phyloP scores from a whole-genome alignment of 805 yeast genomes.

The Spathaspora sp. region DNA sequence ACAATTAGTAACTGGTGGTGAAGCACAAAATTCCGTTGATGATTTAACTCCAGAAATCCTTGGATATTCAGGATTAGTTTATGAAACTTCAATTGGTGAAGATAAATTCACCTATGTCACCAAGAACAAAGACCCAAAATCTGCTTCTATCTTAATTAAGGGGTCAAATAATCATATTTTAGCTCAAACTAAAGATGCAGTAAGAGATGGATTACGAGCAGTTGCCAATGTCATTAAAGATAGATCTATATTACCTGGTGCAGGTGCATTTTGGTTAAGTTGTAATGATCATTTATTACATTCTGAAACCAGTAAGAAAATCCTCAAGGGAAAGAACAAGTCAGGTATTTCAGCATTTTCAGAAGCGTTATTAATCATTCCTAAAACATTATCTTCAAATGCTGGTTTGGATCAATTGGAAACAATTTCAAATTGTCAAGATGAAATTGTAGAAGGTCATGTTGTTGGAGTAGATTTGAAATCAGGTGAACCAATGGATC shows the following conservation, averaged over 20 bases:
- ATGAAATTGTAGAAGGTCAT: slow-evolving; percentile 76
- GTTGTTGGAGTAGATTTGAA: slow-evolving; percentile 87
- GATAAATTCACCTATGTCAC: slow-evolving; percentile 96
- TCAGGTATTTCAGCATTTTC: slow-evolving; percentile 92
- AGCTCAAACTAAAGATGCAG: slow-evolving; percentile 93
- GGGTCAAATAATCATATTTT: slow-evolving; percentile 90
- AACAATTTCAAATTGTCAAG: slow-evolving; percentile 84
- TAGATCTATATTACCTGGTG: slow-evolving; percentile 87
- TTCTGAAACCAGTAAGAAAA: slow-evolving; percentile 26
- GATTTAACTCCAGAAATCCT: slow-evolving; percentile 75
- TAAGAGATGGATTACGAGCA: slow-evolving; percentile 94
- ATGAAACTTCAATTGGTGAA: slow-evolving; percentile 92
- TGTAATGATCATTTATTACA: slow-evolving; percentile 62
- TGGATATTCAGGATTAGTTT: slow-evolving; percentile 87
- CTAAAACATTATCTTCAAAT: slow-evolving; percentile 87
- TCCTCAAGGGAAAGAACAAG: slow-evolving; percentile 78
- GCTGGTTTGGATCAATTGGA: slow-evolving; percentile 94
- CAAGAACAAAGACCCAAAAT: slow-evolving; percentile 82
- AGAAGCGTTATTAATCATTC: slow-evolving; percentile 85
- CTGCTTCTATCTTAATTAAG: slow-evolving; percentile 87
- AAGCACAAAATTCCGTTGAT: slow-evolving; percentile 96
- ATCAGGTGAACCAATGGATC: slow-evolving; percentile 95
- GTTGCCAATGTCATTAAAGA: slow-evolving; percentile 90
- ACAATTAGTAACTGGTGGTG: slow-evolving; percentile 95
- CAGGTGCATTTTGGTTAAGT: slow-evolving; percentile 90